These are phyloP conservation scores for Citrullus mucosospermus DNA, from an alignment of 306 rosid genomes.

Conservation along the genomic window DNA sequence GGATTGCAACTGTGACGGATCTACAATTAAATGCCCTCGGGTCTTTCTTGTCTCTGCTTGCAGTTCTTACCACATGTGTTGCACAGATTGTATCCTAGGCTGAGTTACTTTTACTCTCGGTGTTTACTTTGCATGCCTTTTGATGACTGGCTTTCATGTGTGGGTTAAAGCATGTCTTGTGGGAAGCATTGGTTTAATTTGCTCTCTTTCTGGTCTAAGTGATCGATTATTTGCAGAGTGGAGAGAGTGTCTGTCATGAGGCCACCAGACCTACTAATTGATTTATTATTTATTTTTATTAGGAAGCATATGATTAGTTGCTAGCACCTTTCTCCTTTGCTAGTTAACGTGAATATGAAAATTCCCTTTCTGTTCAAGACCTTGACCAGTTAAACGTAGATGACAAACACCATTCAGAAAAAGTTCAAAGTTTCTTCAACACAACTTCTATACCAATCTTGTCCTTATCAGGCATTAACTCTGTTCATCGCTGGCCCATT, in stretches of 20 bases:
- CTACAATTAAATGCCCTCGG: constrained; percentile 86
- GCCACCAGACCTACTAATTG: not conserved
- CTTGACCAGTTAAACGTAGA: constrained; percentile 64
- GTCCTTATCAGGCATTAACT: constrained; percentile 80
- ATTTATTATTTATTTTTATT: not conserved
- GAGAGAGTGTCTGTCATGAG: not conserved
- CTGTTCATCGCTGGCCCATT: constrained; percentile 81
- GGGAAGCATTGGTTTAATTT: not conserved
- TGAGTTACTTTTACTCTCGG: not conserved
- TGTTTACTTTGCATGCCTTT: not conserved
- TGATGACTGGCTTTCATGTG: not conserved
- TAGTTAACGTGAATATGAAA: not conserved
- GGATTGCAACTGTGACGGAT: constrained; percentile 90
- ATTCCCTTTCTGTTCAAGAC: constrained; percentile 1
- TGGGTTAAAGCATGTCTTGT: not conserved
- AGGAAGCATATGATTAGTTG: not conserved
- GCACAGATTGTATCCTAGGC: constrained; percentile 94
- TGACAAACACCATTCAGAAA: constrained; percentile 98
- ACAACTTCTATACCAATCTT: constrained; percentile 88
- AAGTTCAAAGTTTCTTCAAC: constrained; percentile 92
- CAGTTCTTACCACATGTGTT: constrained; percentile 80
- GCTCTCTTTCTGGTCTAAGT: not conserved
- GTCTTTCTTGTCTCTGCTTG: constrained; percentile 69
- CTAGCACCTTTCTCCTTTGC: not conserved
- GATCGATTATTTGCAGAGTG: not conserved